These are phyloP conservation scores for Gastrodia elata DNA, from an alignment of 106 monocot genomes.

Conservation along the genomic window DNA sequence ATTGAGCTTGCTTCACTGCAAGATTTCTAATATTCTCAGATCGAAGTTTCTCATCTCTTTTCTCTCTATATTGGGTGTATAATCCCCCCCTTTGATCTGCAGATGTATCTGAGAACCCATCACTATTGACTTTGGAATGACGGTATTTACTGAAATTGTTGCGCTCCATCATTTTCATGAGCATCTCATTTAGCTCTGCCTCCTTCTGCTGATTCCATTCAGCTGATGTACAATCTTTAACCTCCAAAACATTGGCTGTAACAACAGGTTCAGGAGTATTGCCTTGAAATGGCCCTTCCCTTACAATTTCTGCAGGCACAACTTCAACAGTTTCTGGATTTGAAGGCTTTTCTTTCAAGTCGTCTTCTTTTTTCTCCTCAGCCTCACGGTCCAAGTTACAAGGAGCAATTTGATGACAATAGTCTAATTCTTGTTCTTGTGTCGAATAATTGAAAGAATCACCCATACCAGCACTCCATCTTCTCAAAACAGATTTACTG, in stretches of 20 bases:
- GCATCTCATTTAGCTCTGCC: conserved; percentile 76
- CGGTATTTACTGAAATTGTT: conserved; percentile 39
- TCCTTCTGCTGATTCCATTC: conserved; percentile 88
- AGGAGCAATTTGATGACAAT: conserved; percentile 11
- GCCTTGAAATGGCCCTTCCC: conserved; percentile 6
- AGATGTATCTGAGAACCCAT: conserved; percentile 12
- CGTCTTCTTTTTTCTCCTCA: conserved; percentile 32
- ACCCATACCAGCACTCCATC: conserved; percentile 92
- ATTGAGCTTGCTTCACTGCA: conserved; percentile 35
- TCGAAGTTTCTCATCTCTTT: conserved; percentile 55
- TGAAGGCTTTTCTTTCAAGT: conserved; percentile 17
- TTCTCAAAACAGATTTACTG: conserved; percentile 82
- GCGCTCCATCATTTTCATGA: conserved; percentile 69
- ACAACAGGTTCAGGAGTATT: conserved; percentile 14
- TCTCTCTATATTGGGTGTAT: conserved; percentile 52
- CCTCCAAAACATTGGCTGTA: conserved; percentile 24
- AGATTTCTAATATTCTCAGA: conserved; percentile 39
- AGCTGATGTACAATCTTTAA: conserved; percentile 32
- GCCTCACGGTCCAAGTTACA: conserved; percentile 7
- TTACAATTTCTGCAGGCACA: conserved; percentile 22
- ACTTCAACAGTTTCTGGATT: conserved; percentile 13
- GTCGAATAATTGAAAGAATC: conserved; percentile 30
- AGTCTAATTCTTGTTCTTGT: conserved; percentile 26
- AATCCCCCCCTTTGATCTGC: conserved; percentile 42
- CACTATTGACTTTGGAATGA: not conserved